A percentile compares a stretch with the other conserved stretches of the same genome.
These are phyloP conservation scores for Pichiaceae sp. DNA, from an alignment of 1,139 yeast genomes.

Conservation along the genomic window DNA sequence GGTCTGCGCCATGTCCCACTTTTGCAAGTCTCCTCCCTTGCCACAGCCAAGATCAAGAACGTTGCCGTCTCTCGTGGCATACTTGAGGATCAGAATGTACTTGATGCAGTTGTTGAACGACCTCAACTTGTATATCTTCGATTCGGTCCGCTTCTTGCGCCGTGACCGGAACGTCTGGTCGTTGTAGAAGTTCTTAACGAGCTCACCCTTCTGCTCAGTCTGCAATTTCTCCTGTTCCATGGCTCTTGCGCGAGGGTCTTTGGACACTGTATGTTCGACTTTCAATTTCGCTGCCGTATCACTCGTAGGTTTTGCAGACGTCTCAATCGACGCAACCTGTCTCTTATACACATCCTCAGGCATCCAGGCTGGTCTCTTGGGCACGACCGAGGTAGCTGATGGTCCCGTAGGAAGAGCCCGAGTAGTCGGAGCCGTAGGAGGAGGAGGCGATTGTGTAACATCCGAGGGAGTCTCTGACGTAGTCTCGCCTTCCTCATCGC, in stretches of 20 bases:
- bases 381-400: background rate
- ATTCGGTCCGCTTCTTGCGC: constrained; percentile 54
- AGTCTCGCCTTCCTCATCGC: background rate
- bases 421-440: background rate
- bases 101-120: constrained; percentile 90
- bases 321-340: constrained; percentile 10
- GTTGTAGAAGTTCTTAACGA: constrained; percentile 80
- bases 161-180: constrained; percentile 70
- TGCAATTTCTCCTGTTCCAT: constrained; percentile 16
- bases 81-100: constrained; percentile 72
- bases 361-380: constrained; percentile 20
- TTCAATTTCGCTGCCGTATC: background rate
- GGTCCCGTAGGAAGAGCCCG: background rate
- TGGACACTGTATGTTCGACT: background rate
- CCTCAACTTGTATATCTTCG: constrained; percentile 80
- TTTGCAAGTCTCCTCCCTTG: constrained; percentile 92
- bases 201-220: constrained; percentile 33
- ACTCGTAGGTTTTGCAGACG: constrained; percentile 2
- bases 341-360: constrained; percentile 15
- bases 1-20: constrained; percentile 71
- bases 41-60: constrained; percentile 93
- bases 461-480: background rate
- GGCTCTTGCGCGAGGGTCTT: constrained; percentile 1
- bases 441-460: background rate
- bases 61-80: constrained; percentile 41